phyloP scores from a whole-genome alignment of 2,329 filamentous ascomycete genomes.

The Cryphonectria carpinicola region DNA sequence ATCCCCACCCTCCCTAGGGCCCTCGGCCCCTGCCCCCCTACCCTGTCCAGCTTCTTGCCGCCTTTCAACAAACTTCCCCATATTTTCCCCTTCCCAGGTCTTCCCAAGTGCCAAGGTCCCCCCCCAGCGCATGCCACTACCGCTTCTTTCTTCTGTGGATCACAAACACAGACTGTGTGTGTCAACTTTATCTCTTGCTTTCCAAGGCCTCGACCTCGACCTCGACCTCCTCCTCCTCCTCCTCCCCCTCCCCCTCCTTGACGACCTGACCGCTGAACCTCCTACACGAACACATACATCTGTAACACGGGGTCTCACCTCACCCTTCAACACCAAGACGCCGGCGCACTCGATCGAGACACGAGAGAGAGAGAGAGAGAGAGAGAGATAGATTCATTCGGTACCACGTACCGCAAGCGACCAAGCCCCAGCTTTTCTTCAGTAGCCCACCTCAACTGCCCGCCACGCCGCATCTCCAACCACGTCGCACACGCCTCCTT shows the following conservation, averaged over 20 bases:
- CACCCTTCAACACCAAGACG: constrained; percentile 1
- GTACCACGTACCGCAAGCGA: constrained; percentile 18
- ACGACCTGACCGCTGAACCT: neutral
- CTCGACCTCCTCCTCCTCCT: neutral
- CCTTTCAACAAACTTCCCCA: constrained; percentile 23
- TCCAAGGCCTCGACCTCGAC: neutral
- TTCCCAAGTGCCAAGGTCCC: constrained; percentile 25
- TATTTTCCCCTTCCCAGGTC: constrained; percentile 29
- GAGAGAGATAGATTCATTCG: too few relatives aligned
- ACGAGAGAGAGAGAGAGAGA: neutral
- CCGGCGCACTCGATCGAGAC: constrained; percentile 11
- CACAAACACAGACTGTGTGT: constrained; percentile 17
- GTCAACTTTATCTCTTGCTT: neutral
- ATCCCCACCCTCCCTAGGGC: neutral
- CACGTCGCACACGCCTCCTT: constrained; percentile 9
- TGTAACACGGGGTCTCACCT: constrained; percentile 8
- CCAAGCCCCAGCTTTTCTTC: constrained; percentile 6
- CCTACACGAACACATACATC: neutral
- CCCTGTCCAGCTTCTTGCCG: constrained; percentile 4
- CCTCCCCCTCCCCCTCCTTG: neutral
- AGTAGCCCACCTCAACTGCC: constrained; percentile 5
- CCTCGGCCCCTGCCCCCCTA: constrained; percentile 3
- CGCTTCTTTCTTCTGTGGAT: constrained; percentile 15
- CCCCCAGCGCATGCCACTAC: constrained; percentile 15
- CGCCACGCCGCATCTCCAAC: neutral